These are phyloP conservation scores for Xylariaceae sp. DNA, from an alignment of 2,329 filamentous ascomycete genomes.

Conservation along the genomic window DNA sequence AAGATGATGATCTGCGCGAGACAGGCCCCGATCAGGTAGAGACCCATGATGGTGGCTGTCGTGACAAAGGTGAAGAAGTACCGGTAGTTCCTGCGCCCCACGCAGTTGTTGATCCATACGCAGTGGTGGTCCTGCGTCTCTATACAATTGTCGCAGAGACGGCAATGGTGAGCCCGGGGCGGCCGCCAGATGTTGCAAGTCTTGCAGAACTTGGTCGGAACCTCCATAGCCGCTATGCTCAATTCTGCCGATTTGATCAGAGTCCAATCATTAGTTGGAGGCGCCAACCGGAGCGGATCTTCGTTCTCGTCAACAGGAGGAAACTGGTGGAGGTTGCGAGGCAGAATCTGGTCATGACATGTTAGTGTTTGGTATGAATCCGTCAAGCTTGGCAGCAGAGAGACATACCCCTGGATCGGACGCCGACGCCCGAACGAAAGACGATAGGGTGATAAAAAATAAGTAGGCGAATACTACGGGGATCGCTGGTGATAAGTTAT, in stretches of 20 bases:
- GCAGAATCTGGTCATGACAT: constrained; percentile 63
- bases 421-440: constrained; percentile 86
- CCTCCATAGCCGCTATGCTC: constrained; percentile 85
- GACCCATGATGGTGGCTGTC: constrained; percentile 66
- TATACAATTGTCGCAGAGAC: constrained; percentile 93
- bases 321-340: constrained; percentile 84
- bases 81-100: constrained; percentile 93
- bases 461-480: constrained; percentile 87
- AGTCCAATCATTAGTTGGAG: constrained; percentile 88
- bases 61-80: constrained; percentile 94
- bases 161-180: constrained; percentile 91
- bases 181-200: constrained; percentile 97
- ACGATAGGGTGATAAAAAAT: constrained; percentile 86
- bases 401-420: constrained; percentile 84
- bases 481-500: constrained; percentile 78
- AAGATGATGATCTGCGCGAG: constrained; percentile 78
- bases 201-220: constrained; percentile 96
- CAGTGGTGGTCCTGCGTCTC: constrained; percentile 98
- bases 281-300: constrained; percentile 75
- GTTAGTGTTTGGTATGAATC: constrained; percentile 4
- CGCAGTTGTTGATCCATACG: constrained; percentile 98
- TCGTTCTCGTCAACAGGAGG: constrained; percentile 70
- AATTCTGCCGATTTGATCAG: constrained; percentile 76
- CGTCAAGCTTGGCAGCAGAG: neutral
- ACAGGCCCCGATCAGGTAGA: constrained; percentile 71